phyloP scores from a whole-genome alignment of 805 yeast genomes.

The Starmerella geochares region DNA sequence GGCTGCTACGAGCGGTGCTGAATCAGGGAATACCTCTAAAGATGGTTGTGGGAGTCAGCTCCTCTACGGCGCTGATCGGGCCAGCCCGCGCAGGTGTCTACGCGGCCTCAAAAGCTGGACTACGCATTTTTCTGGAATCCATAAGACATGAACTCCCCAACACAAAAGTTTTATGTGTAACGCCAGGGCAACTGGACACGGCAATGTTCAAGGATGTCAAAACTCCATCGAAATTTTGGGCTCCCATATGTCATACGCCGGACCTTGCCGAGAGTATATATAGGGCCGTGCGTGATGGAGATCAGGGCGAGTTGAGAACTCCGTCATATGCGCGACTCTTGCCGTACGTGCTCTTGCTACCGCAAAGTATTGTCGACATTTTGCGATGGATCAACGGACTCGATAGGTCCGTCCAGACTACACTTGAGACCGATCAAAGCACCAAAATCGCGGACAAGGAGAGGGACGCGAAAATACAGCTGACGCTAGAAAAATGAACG shows the following conservation, averaged over 20 bases:
- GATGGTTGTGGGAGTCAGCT: slow-evolving; percentile 62
- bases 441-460: too few species aligned
- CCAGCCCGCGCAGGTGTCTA: slow-evolving; percentile 65
- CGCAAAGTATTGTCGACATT: slow-evolving; percentile 54
- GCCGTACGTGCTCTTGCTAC: slow-evolving; percentile 53
- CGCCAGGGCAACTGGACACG: slow-evolving; percentile 73
- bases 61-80: slow-evolving; percentile 64
- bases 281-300: slow-evolving; percentile 19
- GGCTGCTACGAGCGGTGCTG: slow-evolving; percentile 41
- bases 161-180: slow-evolving; percentile 57
- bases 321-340: slow-evolving; percentile 61
- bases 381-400: slow-evolving; percentile 51
- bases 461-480: too few species aligned
- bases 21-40: slow-evolving; percentile 29
- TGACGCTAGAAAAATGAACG: too few species aligned
- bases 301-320: slow-evolving; percentile 50
- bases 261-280: slow-evolving; percentile 49
- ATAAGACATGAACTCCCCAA: slow-evolving; percentile 50
- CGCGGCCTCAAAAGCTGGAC: slow-evolving; percentile 74
- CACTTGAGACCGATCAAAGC: too few species aligned
- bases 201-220: slow-evolving; percentile 53
- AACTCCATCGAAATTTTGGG: slow-evolving; percentile 58
- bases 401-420: slow-evolving; percentile 37
- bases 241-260: slow-evolving; percentile 61
- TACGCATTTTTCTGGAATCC: slow-evolving; percentile 62